These are phyloP conservation scores for Aspergillus incahuasiensis DNA, from an alignment of 495 filamentous ascomycete genomes.

Conservation along the genomic window DNA sequence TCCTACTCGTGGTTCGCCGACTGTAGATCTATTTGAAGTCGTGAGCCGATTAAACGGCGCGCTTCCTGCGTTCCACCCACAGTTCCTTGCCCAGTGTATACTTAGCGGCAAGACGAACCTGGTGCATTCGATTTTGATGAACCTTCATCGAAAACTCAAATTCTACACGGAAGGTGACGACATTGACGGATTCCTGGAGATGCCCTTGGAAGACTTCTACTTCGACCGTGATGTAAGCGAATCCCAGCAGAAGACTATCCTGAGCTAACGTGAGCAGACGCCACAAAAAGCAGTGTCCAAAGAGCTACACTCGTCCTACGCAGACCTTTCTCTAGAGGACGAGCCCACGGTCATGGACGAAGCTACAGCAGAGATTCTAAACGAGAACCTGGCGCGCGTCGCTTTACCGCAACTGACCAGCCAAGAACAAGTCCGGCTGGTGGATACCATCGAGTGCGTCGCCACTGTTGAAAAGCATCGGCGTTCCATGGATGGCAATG, in stretches of 20 bases:
- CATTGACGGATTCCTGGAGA: constrained; percentile 73
- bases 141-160: constrained; percentile 73
- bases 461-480: constrained; percentile 84
- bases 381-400: constrained; percentile 69
- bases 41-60: constrained; percentile 81
- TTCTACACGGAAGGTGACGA: constrained; percentile 79
- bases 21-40: constrained; percentile 69
- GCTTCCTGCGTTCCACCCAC: constrained; percentile 88
- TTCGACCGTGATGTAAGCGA: constrained; percentile 41
- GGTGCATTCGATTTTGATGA: constrained; percentile 70
- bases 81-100: constrained; percentile 85
- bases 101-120: constrained; percentile 69
- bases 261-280: constrained; percentile 30
- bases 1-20: constrained; percentile 45
- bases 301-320: constrained; percentile 51
- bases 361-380: constrained; percentile 63
- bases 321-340: constrained; percentile 54
- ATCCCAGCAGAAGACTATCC: background rate
- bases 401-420: constrained; percentile 79
- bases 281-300: constrained; percentile 40
- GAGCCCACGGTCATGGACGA: constrained; percentile 65
- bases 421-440: constrained; percentile 83
- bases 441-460: constrained; percentile 82
- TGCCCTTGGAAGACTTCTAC: constrained; percentile 71
- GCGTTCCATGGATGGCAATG: constrained; percentile 89